phyloP scores from a whole-genome alignment of 306 rosid species.

The Vigna mungo region DNA sequence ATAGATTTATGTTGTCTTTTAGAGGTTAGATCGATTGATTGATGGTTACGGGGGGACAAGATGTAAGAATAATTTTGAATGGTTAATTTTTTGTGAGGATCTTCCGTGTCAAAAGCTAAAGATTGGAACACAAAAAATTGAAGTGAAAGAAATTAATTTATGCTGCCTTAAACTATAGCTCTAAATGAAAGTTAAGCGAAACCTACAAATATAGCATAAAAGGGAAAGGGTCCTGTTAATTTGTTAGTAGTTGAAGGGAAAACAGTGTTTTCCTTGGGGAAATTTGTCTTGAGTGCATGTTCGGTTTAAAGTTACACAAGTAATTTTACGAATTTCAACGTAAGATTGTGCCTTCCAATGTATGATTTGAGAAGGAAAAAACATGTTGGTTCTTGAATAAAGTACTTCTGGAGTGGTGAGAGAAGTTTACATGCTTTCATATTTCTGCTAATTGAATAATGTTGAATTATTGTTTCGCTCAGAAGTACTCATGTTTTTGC shows the following conservation, averaged over 20 bases:
- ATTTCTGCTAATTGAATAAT: slow-evolving; percentile 12
- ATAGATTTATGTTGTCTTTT: neutral
- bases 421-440: slow-evolving; percentile 4
- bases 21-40: neutral
- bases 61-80: neutral
- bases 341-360: too few relatives aligned
- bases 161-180: neutral
- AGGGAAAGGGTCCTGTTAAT: neutral
- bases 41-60: neutral
- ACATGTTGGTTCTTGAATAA: too few relatives aligned
- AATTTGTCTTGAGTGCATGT: neutral
- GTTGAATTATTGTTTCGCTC: neutral
- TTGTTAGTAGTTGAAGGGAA: neutral
- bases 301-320: too few relatives aligned
- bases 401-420: too few relatives aligned
- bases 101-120: slow-evolving; percentile 6
- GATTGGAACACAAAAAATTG: neutral
- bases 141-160: neutral
- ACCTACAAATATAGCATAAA: neutral
- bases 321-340: too few relatives aligned
- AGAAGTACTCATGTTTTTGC: neutral
- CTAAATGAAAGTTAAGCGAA: neutral
- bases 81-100: neutral
- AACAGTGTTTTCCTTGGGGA: neutral
- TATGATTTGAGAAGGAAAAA: too few relatives aligned